Conservation (phyloP, 2,329 filamentous ascomycete species). For the Fusarium hainanense region DNA sequence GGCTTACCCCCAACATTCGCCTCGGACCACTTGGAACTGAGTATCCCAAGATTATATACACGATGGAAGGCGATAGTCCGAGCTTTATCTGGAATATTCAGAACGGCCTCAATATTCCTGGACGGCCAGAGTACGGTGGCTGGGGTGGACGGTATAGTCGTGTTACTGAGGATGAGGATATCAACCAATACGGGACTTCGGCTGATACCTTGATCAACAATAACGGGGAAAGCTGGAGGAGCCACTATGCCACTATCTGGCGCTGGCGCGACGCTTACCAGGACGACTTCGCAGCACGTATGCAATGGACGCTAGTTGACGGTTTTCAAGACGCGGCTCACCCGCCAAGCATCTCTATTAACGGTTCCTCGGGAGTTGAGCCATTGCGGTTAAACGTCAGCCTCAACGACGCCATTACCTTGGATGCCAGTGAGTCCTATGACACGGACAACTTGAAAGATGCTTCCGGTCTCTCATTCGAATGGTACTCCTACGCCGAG, state of each 20-base stretch:
- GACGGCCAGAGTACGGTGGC: constrained; percentile 2
- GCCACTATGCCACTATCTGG: constrained; percentile 17
- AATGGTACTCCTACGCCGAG: constrained; percentile 17
- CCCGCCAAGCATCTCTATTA: neutral
- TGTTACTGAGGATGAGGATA: neutral
- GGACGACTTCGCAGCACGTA: constrained; percentile 20
- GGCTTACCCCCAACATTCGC: constrained; percentile 17
- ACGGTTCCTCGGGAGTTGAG: neutral
- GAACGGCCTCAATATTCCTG: constrained; percentile 13
- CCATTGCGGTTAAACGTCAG: neutral
- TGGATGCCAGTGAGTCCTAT: constrained; percentile 3
- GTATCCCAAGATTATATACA: constrained; percentile 1
- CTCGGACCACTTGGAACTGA: neutral
- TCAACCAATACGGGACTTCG: constrained; percentile 16
- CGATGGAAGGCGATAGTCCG: constrained; percentile 12
- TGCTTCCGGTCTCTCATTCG: neutral
- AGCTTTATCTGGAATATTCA: constrained; percentile 12
- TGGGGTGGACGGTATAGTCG: constrained; percentile 20
- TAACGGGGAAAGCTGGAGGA: neutral
- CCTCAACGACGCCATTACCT: neutral
- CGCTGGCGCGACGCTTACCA: constrained; percentile 23
- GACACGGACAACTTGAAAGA: neutral
- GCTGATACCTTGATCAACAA: neutral
- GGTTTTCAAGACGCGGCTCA: neutral
- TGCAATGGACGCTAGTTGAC: constrained; percentile 11